phyloP scores from a whole-genome alignment of 2,329 filamentous ascomycete genomes.

The Aspergillus intermedius region DNA sequence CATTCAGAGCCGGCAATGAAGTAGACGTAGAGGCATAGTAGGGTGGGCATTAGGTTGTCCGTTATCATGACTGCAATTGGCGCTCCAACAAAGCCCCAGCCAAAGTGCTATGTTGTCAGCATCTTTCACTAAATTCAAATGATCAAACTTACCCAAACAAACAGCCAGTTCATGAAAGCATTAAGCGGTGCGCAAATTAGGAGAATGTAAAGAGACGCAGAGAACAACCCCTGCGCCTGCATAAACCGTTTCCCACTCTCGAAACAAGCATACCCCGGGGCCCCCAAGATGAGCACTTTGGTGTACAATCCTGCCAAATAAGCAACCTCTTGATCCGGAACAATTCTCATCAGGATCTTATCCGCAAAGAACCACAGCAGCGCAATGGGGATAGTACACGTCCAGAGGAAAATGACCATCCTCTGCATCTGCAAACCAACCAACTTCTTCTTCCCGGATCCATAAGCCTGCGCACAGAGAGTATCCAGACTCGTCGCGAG shows the following conservation, averaged over 20 bases:
- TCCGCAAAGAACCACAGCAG: conserved; percentile 65
- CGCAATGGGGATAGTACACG: conserved; percentile 65
- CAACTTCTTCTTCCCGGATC: conserved; percentile 79
- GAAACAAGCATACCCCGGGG: conserved; percentile 69
- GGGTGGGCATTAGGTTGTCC: conserved; percentile 64
- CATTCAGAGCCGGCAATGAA: conserved; percentile 67
- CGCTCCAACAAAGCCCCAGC: conserved; percentile 68
- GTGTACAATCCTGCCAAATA: conserved; percentile 67
- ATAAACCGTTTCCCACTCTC: conserved; percentile 78
- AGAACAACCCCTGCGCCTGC: conserved; percentile 83
- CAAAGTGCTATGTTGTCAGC: conserved; percentile 37
- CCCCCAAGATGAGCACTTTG: conserved; percentile 61
- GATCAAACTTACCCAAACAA: conserved; percentile 2
- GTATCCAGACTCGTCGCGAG: conserved; percentile 87
- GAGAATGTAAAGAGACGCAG: conserved; percentile 74
- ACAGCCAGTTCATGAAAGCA: conserved; percentile 68
- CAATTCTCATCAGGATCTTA: conserved; percentile 57
- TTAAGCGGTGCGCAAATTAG: conserved; percentile 77
- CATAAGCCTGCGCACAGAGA: conserved; percentile 87
- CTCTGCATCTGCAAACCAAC: conserved; percentile 78
- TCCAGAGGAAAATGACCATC: conserved; percentile 71
- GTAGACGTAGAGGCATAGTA: conserved; percentile 68
- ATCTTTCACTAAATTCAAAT: neutral
- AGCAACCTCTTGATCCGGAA: conserved; percentile 67
- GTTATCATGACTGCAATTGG: conserved; percentile 71